phyloP scores from a whole-genome alignment of 2,329 filamentous ascomycete species.

The Apiospora marii region DNA sequence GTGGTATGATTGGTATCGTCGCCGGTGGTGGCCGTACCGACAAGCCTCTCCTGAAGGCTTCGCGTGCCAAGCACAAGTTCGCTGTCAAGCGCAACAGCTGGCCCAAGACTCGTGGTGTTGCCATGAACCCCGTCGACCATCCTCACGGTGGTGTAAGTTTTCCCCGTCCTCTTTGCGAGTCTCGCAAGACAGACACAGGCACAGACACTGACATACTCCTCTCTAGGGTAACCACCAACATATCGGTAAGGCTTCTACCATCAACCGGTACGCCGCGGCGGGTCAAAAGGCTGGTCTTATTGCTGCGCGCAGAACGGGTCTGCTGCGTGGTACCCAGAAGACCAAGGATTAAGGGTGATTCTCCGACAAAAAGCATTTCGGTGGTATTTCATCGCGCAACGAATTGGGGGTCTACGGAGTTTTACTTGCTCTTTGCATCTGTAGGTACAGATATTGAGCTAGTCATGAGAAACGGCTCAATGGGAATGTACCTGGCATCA shows the following conservation, averaged over 20 bases:
- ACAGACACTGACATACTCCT: constrained; percentile 50
- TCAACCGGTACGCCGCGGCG: constrained; percentile 95
- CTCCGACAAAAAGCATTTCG: constrained; percentile 38
- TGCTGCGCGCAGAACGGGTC: constrained; percentile 98
- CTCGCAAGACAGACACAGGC: neutral
- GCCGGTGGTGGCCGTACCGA: constrained; percentile 99
- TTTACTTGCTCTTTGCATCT: constrained; percentile 69
- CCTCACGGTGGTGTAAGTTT: constrained; percentile 85
- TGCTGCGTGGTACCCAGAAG: constrained; percentile 99
- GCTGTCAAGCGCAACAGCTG: constrained; percentile 99
- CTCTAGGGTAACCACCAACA: constrained; percentile 97
- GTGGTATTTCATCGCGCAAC: constrained; percentile 59
- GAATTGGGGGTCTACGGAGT: constrained; percentile 65
- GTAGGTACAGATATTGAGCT: constrained; percentile 50
- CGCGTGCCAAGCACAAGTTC: constrained; percentile 99
- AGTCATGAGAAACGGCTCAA: constrained; percentile 46
- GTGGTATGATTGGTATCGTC: constrained; percentile 99
- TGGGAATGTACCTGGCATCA: constrained; percentile 47
- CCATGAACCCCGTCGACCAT: constrained; percentile 99
- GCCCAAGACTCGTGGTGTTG: constrained; percentile 99
- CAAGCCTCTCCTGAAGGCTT: constrained; percentile 99
- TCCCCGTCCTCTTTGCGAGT: neutral
- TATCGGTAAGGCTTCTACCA: constrained; percentile 99
- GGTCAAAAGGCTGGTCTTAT: constrained; percentile 99
- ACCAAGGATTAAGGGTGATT: constrained; percentile 83